These are phyloP conservation scores for Colletotrichum karsti DNA, from an alignment of 2,329 filamentous ascomycete species.

Conservation along the genomic window DNA sequence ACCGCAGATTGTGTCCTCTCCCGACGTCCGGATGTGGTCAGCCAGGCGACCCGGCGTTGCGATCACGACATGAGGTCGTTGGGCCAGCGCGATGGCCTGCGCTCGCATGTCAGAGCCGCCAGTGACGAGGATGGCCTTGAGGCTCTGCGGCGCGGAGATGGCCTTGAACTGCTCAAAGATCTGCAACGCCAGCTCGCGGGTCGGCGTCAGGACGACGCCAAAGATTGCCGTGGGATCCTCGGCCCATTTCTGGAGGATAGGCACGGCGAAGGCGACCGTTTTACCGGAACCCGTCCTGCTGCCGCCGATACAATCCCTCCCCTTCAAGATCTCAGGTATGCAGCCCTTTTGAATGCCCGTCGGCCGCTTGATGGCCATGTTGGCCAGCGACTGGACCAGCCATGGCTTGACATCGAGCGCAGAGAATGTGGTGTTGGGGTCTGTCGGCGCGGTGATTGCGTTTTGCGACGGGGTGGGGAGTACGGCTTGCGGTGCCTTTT, in stretches of 20 bases:
- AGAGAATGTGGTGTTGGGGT: constrained; percentile 73
- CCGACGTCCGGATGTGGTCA: constrained; percentile 91
- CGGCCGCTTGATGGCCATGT: constrained; percentile 84
- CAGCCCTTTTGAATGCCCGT: constrained; percentile 93
- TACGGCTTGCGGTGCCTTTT: constrained; percentile 29
- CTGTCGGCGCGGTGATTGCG: constrained; percentile 58
- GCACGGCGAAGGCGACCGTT: constrained; percentile 93
- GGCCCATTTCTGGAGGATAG: constrained; percentile 93
- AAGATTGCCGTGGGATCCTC: constrained; percentile 93
- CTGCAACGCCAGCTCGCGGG: constrained; percentile 90
- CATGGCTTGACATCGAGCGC: constrained; percentile 81
- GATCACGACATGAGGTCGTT: constrained; percentile 90
- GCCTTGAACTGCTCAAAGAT: constrained; percentile 97
- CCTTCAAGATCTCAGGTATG: constrained; percentile 91
- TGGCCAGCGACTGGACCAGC: constrained; percentile 82
- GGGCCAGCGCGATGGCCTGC: constrained; percentile 85
- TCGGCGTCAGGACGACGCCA: constrained; percentile 88
- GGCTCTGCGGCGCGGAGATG: constrained; percentile 84
- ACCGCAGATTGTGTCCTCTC: constrained; percentile 87
- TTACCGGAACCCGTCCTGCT: constrained; percentile 97
- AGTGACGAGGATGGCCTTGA: constrained; percentile 90
- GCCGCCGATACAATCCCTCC: constrained; percentile 93
- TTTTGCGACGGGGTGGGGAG: constrained; percentile 33
- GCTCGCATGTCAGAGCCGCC: constrained; percentile 92
- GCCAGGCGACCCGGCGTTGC: constrained; percentile 93